phyloP scores from a whole-genome alignment of 2,329 filamentous ascomycete genomes.

The Canariomyces notabilis region DNA sequence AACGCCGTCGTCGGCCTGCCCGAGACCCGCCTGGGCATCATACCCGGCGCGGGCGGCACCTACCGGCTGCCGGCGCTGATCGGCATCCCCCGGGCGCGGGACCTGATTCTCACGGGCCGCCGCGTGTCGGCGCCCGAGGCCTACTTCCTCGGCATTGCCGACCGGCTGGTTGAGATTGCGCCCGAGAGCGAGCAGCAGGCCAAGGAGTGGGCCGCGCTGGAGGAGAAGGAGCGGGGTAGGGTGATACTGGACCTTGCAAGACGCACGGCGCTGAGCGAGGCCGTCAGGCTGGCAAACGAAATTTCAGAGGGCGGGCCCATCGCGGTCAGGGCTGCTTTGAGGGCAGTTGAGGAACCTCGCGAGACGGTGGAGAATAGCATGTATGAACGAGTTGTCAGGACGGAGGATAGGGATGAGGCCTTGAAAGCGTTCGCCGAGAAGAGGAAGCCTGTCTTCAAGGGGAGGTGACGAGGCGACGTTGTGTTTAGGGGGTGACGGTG shows the following conservation, averaged over 20 bases:
- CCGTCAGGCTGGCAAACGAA: constrained; percentile 71
- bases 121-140: constrained; percentile 77
- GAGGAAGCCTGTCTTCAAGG: constrained; percentile 55
- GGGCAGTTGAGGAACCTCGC: constrained; percentile 67
- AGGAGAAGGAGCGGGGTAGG: constrained; percentile 31
- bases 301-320: constrained; percentile 82
- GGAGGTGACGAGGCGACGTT: constrained; percentile 34
- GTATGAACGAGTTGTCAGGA: constrained; percentile 77
- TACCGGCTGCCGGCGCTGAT: constrained; percentile 79
- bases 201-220: constrained; percentile 34
- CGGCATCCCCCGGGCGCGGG: constrained; percentile 74
- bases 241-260: constrained; percentile 54
- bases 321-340: constrained; percentile 71
- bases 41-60: constrained; percentile 91
- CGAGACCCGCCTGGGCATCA: constrained; percentile 88
- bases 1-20: constrained; percentile 76
- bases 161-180: constrained; percentile 76
- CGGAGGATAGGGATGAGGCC: constrained; percentile 84
- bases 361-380: constrained; percentile 81
- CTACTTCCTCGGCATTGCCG: constrained; percentile 84
- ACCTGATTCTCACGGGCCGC: constrained; percentile 87
- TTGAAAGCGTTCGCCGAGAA: constrained; percentile 72
- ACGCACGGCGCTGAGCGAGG: constrained; percentile 65
- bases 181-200: constrained; percentile 26
- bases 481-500: background rate